Evolutionary conservation across 768 basidiomycete species (phyloP), one percentile per base, ranked within the genome.

Genomic region (Mycena maculata): DNA sequence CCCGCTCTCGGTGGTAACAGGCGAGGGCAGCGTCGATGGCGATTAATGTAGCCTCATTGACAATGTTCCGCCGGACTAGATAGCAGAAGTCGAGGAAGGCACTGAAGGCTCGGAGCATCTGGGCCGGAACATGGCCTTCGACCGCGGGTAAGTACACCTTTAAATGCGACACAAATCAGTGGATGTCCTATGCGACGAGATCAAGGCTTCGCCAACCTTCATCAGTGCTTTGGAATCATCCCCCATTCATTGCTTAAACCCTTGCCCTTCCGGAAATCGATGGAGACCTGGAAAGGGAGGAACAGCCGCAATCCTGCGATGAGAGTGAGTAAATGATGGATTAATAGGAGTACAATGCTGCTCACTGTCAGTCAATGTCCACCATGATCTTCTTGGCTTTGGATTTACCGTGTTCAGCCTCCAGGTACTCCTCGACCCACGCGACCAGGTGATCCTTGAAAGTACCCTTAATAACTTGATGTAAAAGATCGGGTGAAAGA

Each of bases 221-320:
- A 38, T 38, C 10, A 38, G 36, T 38, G 36, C 36, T 36, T 82
- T 82, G 3, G 76, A 81, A 22, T 82, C 76, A 49, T 81, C 60
- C 3, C 79, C 74, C 0, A 77, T 82, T 81, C 81, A 82, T 33
- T 81, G 80, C 22, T 77, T 76, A 60, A 80, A 81, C 0, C 69
- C 60, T 0, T 52, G 45, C 1, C 80, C 44, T n/a, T 45, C 44
- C 22, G 44, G 44, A 45, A 45, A 45, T 45, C 44, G 9, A 20
- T 20, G 44, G 8, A 45, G 44, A 7, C 44, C 44, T n/a, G 44
- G 44, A 20, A 45, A 45, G 10, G 44, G 44, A 45, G 44, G 44
- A 8, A 45, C 44, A n/a, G 44, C 44, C n/a, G 44, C 44, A 45
- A 45, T 45, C n/a, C 44, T 45, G 22, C 8, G 22, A 20, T 10